A percentile compares a stretch with the other conserved stretches of the same genome.
phyloP scores from a whole-genome alignment of 495 filamentous ascomycete species.

The Aspergillus cavernicola region DNA sequence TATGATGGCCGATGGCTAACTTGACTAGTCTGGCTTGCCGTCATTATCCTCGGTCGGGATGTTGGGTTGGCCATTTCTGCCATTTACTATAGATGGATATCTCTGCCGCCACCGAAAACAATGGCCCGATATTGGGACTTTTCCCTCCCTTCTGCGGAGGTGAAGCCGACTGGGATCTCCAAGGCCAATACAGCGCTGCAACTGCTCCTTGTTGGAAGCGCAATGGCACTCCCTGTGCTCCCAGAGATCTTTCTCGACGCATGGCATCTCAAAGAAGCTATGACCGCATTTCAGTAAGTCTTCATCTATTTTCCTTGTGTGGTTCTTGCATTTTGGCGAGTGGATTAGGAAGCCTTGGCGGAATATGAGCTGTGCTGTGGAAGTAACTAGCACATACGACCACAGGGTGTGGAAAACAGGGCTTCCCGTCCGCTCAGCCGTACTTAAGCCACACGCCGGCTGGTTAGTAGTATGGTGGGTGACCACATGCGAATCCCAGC shows the following conservation, averaged over 20 bases:
- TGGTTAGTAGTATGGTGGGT: conserved; percentile 39
- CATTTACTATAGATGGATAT: conserved; percentile 93
- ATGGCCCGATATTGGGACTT: conserved; percentile 97
- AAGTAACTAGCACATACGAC: conserved; percentile 25
- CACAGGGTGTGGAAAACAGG: conserved; percentile 40
- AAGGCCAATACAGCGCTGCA: conserved; percentile 88
- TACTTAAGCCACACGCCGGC: conserved; percentile 40
- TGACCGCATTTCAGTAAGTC: conserved; percentile 72
- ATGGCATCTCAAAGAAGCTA: conserved; percentile 50
- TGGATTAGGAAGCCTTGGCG: conserved; percentile 1
- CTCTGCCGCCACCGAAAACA: conserved; percentile 87
- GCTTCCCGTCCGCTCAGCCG: conserved; percentile 41
- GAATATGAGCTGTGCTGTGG: conserved; percentile 11
- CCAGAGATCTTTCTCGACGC: conserved; percentile 38
- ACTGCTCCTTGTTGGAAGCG: conserved; percentile 70
- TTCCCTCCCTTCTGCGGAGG: conserved; percentile 85
- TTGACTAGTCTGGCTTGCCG: conserved; percentile 73
- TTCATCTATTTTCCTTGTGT: background rate
- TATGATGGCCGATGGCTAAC: background rate
- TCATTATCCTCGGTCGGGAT: conserved; percentile 86
- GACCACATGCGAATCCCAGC: conserved; percentile 37
- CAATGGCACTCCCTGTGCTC: conserved; percentile 69
- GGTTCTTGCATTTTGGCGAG: background rate
- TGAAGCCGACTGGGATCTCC: conserved; percentile 84
- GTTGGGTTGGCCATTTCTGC: conserved; percentile 82